Evolutionary conservation across 1,139 yeast species (phyloP).

Genomic region (Meyerozyma sp.): DNA sequence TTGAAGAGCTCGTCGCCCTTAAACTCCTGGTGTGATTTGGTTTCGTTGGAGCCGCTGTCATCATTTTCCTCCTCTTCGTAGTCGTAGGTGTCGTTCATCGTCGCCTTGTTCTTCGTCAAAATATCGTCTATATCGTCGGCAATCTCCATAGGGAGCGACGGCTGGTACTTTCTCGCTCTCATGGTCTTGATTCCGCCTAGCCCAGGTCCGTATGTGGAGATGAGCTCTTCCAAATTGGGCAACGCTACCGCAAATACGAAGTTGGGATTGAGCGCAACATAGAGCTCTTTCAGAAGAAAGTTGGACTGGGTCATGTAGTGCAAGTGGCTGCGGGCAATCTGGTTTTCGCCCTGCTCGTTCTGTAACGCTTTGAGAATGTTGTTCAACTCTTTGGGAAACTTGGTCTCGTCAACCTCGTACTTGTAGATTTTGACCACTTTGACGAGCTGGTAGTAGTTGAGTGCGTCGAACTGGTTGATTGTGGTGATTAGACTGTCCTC

Average conservation of each 20-base stretch:
- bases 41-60: conserved; percentile 8
- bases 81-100: conserved; percentile 31
- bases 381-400: conserved; percentile 44
- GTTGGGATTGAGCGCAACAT: conserved; percentile 45
- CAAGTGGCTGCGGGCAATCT: conserved; percentile 26
- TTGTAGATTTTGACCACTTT: conserved; percentile 73
- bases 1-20: conserved; percentile 49
- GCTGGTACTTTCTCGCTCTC: conserved; percentile 50
- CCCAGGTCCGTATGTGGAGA: conserved; percentile 60
- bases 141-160: conserved; percentile 54
- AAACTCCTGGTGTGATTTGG: conserved; percentile 13
- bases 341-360: conserved; percentile 36
- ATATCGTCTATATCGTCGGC: conserved; percentile 63
- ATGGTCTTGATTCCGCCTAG: conserved; percentile 46
- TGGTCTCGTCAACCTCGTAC: conserved; percentile 76
- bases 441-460: conserved; percentile 67
- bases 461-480: conserved; percentile 48
- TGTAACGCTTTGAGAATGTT: conserved; percentile 28
- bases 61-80: conserved; percentile 20
- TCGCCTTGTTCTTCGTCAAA: conserved; percentile 25
- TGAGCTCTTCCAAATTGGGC: conserved; percentile 56
- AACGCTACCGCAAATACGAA: conserved; percentile 47
- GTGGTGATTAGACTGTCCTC: conserved; percentile 56
- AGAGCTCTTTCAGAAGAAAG: conserved; percentile 34
- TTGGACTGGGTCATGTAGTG: conserved; percentile 42